These are phyloP conservation scores for Ceratocystis lukuohia DNA, from an alignment of 2,329 filamentous ascomycete genomes.

Conservation along the genomic window DNA sequence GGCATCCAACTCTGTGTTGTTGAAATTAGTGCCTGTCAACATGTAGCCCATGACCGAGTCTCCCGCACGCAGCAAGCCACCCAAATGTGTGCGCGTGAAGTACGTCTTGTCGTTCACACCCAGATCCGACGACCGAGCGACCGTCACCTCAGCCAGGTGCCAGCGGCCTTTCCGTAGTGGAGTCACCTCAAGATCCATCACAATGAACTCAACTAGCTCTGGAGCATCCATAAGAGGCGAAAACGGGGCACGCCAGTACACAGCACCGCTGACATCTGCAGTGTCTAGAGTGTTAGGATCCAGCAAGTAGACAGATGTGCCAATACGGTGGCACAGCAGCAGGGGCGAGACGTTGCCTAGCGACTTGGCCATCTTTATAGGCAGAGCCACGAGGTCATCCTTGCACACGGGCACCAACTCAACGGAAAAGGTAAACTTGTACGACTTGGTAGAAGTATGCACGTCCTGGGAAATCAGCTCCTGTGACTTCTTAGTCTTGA, in stretches of 20 bases:
- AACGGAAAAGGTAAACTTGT: constrained; percentile 86
- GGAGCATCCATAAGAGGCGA: constrained; percentile 67
- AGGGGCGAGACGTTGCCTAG: constrained; percentile 81
- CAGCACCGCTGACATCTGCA: constrained; percentile 63
- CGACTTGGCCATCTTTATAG: constrained; percentile 74
- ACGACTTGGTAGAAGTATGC: constrained; percentile 80
- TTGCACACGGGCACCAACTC: constrained; percentile 93
- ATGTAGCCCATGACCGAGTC: constrained; percentile 95
- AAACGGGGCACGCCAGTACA: constrained; percentile 91
- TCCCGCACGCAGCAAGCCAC: constrained; percentile 69
- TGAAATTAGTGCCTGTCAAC: constrained; percentile 79
- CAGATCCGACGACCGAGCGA: constrained; percentile 75
- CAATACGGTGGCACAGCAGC: constrained; percentile 73
- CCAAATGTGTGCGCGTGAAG: constrained; percentile 81
- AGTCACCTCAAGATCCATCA: constrained; percentile 83
- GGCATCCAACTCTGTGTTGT: constrained; percentile 72
- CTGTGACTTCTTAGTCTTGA: constrained; percentile 60
- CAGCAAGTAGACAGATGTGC: constrained; percentile 77
- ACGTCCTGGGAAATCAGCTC: constrained; percentile 88
- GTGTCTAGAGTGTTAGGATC: constrained; percentile 87
- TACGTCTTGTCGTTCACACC: constrained; percentile 78
- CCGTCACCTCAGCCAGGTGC: constrained; percentile 72
- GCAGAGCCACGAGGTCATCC: constrained; percentile 88
- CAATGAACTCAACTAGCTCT: constrained; percentile 79
- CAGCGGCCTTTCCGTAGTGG: constrained; percentile 67